A percentile compares a stretch with the other conserved stretches of the same genome.
These are phyloP conservation scores for Elongisporangium anandrum DNA, from an alignment of 352 stramenopile species.

Conservation along the genomic window DNA sequence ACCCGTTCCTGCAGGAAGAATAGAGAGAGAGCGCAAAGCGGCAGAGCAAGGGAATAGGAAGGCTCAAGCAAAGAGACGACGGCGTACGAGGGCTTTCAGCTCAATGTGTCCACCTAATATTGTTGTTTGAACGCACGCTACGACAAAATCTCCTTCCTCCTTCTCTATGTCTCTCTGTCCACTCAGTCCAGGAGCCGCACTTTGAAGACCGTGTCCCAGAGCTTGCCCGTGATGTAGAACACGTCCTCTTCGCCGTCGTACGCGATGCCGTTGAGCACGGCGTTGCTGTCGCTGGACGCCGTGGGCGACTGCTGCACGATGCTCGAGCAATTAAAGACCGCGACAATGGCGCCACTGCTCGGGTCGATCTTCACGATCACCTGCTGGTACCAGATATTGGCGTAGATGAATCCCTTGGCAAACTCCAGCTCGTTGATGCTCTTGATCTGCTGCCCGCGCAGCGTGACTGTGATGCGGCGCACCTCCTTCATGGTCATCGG, in stretches of 20 bases:
- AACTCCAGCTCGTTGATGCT: conserved; percentile 94
- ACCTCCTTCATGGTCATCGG: conserved; percentile 64
- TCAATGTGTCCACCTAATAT: neutral
- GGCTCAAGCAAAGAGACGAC: neutral
- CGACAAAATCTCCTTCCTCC: neutral
- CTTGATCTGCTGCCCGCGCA: conserved; percentile 34
- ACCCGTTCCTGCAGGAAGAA: conserved; percentile 88
- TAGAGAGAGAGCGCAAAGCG: conserved; percentile 11
- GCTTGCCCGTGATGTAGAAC: conserved; percentile 93
- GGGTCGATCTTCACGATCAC: conserved; percentile 93
- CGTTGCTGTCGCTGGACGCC: conserved; percentile 40
- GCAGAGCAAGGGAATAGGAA: neutral
- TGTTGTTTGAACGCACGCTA: neutral
- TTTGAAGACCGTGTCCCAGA: conserved; percentile 90
- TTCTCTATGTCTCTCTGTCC: neutral
- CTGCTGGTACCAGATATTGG: conserved; percentile 94
- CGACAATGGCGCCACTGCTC: conserved; percentile 69
- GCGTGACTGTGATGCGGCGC: conserved; percentile 64
- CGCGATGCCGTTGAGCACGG: conserved; percentile 93
- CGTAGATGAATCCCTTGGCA: conserved; percentile 90
- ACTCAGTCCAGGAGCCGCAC: conserved; percentile 55
- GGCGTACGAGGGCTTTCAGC: no score
- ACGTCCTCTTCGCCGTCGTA: conserved; percentile 86
- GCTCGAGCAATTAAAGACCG: conserved; percentile 83
- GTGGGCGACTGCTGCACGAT: conserved; percentile 49